Percentiles rank a stretch among this genome's conserved stretches.
These are phyloP conservation scores for Eucalyptus sp. DNA, from an alignment of 345 rosid genomes.

Conservation along the genomic window DNA sequence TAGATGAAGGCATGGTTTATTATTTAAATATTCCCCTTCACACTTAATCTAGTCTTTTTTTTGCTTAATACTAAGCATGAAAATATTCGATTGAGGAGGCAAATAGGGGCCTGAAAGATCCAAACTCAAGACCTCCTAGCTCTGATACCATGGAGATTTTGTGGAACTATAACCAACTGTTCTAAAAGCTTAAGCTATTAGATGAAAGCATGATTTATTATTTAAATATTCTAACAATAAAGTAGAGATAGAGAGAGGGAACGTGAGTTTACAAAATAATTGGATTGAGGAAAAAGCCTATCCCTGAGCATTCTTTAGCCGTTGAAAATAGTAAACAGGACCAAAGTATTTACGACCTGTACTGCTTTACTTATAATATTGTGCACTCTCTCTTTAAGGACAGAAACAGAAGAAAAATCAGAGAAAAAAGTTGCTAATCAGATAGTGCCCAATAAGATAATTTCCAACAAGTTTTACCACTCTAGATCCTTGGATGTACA, in stretches of 20 bases:
- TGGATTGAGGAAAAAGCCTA: neutral
- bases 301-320: neutral
- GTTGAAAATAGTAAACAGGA: neutral
- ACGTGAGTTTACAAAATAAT: neutral
- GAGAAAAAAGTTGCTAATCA: neutral
- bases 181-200: too few relatives aligned
- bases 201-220: too few relatives aligned
- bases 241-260: neutral
- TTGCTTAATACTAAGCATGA: too few relatives aligned
- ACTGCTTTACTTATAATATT: neutral
- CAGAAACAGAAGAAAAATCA: neutral
- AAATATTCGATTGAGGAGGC: too few relatives aligned
- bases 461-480: neutral
- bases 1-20: too few relatives aligned
- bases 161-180: too few relatives aligned
- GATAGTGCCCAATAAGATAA: neutral
- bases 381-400: neutral
- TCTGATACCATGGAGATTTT: too few relatives aligned
- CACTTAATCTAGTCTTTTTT: too few relatives aligned
- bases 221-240: too few relatives aligned
- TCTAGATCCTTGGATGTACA: neutral
- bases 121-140: too few relatives aligned
- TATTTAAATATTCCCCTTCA: too few relatives aligned
- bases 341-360: neutral
- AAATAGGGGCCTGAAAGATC: too few relatives aligned